These are phyloP conservation scores for Aeminium ludgeri DNA, from an alignment of 495 filamentous ascomycete genomes.

Conservation along the genomic window DNA sequence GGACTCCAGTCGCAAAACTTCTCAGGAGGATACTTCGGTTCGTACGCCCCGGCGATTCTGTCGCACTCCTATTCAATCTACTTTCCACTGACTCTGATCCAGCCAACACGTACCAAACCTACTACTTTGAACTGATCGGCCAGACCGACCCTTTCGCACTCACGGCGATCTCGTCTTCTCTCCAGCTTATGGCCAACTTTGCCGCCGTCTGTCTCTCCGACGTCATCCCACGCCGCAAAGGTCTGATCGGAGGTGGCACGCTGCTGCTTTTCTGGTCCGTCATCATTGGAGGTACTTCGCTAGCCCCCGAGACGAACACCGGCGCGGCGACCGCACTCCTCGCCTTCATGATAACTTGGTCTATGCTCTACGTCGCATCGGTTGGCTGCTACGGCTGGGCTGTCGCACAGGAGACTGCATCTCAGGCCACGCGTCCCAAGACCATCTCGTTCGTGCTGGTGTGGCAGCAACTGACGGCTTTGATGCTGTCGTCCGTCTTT, in stretches of 20 bases:
- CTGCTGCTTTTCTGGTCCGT: neutral
- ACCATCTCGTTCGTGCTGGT: slow-evolving; percentile 22
- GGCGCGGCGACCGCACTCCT: neutral
- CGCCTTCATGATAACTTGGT: slow-evolving; percentile 4
- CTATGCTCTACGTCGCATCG: neutral
- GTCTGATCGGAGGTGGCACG: slow-evolving; percentile 1
- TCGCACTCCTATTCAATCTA: no score
- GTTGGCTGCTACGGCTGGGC: slow-evolving; percentile 3
- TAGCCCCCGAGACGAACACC: neutral
- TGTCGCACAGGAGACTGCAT: neutral
- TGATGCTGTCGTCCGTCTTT: slow-evolving; percentile 4
- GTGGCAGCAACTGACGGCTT: slow-evolving; percentile 16
- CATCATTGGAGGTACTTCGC: neutral
- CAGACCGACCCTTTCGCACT: slow-evolving; percentile 2
- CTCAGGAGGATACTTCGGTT: slow-evolving; percentile 1
- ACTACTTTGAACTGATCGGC: slow-evolving; percentile 2
- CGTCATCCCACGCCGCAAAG: slow-evolving; percentile 1
- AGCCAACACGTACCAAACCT: slow-evolving; percentile 3
- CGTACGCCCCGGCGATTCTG: no score
- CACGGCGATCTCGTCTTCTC: slow-evolving; percentile 1
- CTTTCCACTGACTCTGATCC: no score
- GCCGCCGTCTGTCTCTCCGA: neutral
- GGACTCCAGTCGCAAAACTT: slow-evolving; percentile 1
- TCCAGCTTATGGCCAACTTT: neutral
- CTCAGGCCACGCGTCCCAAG: slow-evolving; percentile 10